Evolutionary conservation across 495 filamentous ascomycete genomes (phyloP).

Genomic region (Penicillium salamii): DNA sequence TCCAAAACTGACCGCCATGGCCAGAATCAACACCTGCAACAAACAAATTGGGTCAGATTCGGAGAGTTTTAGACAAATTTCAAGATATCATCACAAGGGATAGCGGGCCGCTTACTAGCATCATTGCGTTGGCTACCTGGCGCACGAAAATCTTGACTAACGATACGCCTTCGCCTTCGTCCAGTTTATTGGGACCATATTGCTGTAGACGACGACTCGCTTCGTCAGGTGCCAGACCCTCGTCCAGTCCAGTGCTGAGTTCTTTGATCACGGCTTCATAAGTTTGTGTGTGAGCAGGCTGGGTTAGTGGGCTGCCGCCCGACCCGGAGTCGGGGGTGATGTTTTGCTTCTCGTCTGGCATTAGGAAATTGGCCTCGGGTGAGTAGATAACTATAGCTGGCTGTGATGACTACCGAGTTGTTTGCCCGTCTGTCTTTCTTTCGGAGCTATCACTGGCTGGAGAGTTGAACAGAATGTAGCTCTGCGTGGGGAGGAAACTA

Average conservation of each 20-base stretch:
- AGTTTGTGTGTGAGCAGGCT: slow-evolving; percentile 58
- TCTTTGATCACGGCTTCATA: slow-evolving; percentile 49
- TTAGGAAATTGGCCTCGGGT: not conserved
- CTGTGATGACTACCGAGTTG: no score
- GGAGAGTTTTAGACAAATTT: slow-evolving; percentile 3
- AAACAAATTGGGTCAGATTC: slow-evolving; percentile 25
- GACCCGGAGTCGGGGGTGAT: slow-evolving; percentile 1
- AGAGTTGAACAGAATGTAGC: no score
- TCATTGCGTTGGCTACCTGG: slow-evolving; percentile 59
- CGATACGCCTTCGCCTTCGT: slow-evolving; percentile 47
- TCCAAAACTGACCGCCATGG: slow-evolving; percentile 64
- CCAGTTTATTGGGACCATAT: slow-evolving; percentile 56
- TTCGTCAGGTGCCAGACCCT: slow-evolving; percentile 54
- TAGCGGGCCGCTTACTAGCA: slow-evolving; percentile 34
- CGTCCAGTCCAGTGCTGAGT: slow-evolving; percentile 47
- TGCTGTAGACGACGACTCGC: slow-evolving; percentile 48
- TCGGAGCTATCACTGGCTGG: no score
- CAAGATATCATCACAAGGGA: not conserved
- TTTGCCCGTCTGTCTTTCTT: no score
- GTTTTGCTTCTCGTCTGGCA: slow-evolving; percentile 2
- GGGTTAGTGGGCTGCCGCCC: slow-evolving; percentile 35
- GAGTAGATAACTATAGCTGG: not conserved
- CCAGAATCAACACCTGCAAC: slow-evolving; percentile 55
- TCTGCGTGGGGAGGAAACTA: no score
- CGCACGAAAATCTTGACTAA: slow-evolving; percentile 46